Conservation (phyloP, 2,329 filamentous ascomycete genomes). For the Fusarium abutilonis region DNA sequence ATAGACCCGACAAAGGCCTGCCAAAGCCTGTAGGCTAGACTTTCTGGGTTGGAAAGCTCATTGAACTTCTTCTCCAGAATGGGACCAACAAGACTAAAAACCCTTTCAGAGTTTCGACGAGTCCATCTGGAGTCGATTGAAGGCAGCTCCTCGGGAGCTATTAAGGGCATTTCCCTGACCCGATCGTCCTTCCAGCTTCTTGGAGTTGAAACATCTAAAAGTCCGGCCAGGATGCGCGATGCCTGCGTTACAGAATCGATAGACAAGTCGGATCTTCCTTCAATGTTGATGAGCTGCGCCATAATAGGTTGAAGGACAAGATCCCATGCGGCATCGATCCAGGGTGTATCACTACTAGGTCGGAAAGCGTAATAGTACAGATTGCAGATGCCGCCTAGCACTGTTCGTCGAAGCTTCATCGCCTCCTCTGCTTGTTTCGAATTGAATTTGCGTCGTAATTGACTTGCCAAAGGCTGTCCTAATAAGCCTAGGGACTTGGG, state of each 20-base stretch:
- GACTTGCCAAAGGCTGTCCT: conserved; percentile 73
- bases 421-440: conserved; percentile 65
- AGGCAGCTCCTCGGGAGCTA: conserved; percentile 80
- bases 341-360: conserved; percentile 71
- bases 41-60: conserved; percentile 69
- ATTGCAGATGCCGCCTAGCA: conserved; percentile 78
- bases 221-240: conserved; percentile 74
- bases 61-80: conserved; percentile 70
- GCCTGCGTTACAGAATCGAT: conserved; percentile 67
- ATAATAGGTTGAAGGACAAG: conserved; percentile 74
- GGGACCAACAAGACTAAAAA: conserved; percentile 71
- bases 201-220: conserved; percentile 69
- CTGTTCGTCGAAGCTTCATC: conserved; percentile 60
- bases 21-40: conserved; percentile 66
- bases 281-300: conserved; percentile 59
- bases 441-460: conserved; percentile 71
- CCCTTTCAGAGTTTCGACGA: conserved; percentile 71
- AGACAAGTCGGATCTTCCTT: conserved; percentile 51
- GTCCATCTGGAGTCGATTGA: conserved; percentile 88
- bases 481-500: conserved; percentile 56
- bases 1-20: conserved; percentile 69
- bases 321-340: conserved; percentile 83
- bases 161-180: conserved; percentile 67
- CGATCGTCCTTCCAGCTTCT: conserved; percentile 79
- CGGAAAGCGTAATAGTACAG: conserved; percentile 85